Percentiles rank a stretch among this genome's conserved stretches.
Conservation (phyloP, 768 basidiomycete genomes). For the Mycena leptocephala region DNA sequence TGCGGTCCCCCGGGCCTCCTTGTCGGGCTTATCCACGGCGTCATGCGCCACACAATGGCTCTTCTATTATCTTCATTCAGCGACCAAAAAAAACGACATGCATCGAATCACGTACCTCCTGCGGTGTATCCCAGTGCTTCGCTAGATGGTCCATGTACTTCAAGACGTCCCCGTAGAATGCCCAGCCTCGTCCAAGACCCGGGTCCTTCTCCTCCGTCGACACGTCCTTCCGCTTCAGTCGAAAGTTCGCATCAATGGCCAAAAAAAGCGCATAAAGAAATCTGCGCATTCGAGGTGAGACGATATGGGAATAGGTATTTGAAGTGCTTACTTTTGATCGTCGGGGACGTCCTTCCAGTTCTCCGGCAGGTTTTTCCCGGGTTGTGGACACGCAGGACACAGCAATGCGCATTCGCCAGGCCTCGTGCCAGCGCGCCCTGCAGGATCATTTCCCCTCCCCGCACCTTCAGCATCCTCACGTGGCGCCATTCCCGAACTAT, state of each 20-base stretch:
- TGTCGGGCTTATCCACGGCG: slow-evolving; percentile 47
- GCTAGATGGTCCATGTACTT: neutral
- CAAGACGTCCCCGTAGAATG: neutral
- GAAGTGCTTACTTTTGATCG: neutral
- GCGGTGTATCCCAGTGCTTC: neutral
- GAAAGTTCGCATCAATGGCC: slow-evolving; percentile 50
- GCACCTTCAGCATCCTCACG: slow-evolving; percentile 35
- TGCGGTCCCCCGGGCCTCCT: neutral
- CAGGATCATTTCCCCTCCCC: slow-evolving; percentile 15
- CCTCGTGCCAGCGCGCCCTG: no score
- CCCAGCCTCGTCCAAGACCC: no score
- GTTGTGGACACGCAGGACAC: slow-evolving; percentile 49
- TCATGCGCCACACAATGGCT: slow-evolving; percentile 48
- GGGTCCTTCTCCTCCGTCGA: slow-evolving; percentile 5
- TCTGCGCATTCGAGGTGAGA: neutral
- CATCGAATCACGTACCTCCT: neutral
- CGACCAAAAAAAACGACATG: no score
- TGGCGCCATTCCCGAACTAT: slow-evolving; percentile 34
- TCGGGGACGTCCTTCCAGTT: slow-evolving; percentile 36
- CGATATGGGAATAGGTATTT: no score
- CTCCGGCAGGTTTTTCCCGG: slow-evolving; percentile 40
- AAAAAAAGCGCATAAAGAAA: neutral
- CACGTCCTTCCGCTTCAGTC: neutral
- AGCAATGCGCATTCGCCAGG: slow-evolving; percentile 36
- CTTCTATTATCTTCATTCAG: no score